phyloP scores from a whole-genome alignment of 805 yeast genomes.

The Myxozyma vanderwaltii region DNA sequence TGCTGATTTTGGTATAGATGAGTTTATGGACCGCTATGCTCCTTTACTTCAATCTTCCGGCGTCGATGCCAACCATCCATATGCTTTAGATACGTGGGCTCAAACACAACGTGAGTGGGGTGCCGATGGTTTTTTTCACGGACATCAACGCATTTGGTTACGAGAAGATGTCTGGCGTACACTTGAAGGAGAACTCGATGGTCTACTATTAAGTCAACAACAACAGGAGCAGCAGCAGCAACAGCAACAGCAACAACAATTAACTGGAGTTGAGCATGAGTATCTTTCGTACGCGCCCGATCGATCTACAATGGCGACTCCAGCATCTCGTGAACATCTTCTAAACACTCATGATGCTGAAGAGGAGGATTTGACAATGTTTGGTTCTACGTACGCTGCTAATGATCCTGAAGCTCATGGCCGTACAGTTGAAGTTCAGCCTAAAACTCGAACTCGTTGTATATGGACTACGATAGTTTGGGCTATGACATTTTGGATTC shows the following conservation, averaged over 20 bases:
- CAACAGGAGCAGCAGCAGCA: conserved; percentile 18
- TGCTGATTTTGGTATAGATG: conserved; percentile 46
- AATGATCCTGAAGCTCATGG: conserved; percentile 42
- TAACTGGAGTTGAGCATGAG: not conserved
- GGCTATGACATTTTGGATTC: conserved; percentile 49
- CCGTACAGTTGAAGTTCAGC: conserved; percentile 40
- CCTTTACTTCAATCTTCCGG: conserved; percentile 39
- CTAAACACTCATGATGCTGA: not conserved
- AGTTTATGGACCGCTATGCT: conserved; percentile 43
- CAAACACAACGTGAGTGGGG: conserved; percentile 41
- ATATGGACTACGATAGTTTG: conserved; percentile 47
- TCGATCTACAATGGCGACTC: conserved; percentile 5
- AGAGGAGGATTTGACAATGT: conserved; percentile 31
- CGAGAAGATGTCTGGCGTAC: conserved; percentile 45
- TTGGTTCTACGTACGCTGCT: conserved; percentile 32
- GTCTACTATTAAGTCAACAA: conserved; percentile 24
- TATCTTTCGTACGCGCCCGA: conserved; percentile 10
- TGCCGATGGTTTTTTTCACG: conserved; percentile 43
- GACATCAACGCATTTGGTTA: conserved; percentile 45
- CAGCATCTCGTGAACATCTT: conserved; percentile 19
- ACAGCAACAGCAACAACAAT: not conserved
- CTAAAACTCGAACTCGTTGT: conserved; percentile 40
- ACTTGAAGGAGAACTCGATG: conserved; percentile 40
- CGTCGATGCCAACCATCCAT: conserved; percentile 34
- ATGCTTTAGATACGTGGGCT: conserved; percentile 44